Evolutionary conservation across 345 rosid genomes (phyloP), one percentile per base, ranked within the genome.

Genomic region (Ceriops zippeliana): DNA sequence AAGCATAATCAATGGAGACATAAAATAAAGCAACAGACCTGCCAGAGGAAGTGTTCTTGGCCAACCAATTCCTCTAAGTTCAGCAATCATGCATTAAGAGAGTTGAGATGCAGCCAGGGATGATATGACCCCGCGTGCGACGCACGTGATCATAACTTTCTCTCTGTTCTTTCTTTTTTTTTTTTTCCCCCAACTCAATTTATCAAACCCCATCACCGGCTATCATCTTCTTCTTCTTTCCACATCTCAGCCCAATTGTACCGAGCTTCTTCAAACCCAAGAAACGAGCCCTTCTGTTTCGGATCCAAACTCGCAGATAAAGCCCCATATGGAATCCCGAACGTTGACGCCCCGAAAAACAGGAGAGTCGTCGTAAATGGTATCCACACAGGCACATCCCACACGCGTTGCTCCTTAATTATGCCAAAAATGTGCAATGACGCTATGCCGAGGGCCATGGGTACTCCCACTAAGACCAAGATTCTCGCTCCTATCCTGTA

Each of bases 231-330:
- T 62, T 89, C 96, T 62, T 89, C 89, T 51, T 77, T 79, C 98
- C 97, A 90, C 81, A 90, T 83, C 81, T 87, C 96, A 51, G 64
- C 89, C 97, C 98, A 92, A 38, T 92, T 86, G 72, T 69, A 69
- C 70, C 81, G 77, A 49, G 81, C 86, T 72, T 89, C 91, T 21
- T 90, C 85, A 1, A 93, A 26, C 58, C 98, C 98, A 60, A 90
- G 80, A 52, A 81, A 3, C 6, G 96, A 89, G 9, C 89, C 91
- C 32, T 78, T 74, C 80, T 64, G 73, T 51, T 84, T 70, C n/a
- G 83, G 78, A 76, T 93, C 92, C 85, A 86, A 75, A 71, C 93
- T 89, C 2, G 90, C 73, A 42, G 98, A 93, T 70, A 93, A 69
- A 62, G 89, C 73, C 22, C 98, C 97, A 26, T 90, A 93, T 27